Evolutionary conservation across 305 asterid species (phyloP).

Genomic region (Euphrasia arctica): DNA sequence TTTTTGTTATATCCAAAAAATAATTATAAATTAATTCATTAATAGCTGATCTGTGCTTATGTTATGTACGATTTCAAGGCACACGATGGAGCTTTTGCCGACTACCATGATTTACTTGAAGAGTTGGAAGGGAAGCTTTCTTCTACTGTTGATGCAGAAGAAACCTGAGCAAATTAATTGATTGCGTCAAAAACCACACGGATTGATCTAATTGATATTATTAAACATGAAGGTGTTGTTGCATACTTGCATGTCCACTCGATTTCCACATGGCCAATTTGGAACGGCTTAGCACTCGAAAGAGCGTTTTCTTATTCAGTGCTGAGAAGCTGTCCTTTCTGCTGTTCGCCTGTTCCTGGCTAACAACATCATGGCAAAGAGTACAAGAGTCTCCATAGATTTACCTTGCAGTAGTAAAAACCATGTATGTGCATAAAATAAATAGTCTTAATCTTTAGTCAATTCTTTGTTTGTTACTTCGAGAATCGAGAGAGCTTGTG

Average conservation of each 20-base stretch:
- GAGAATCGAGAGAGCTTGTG: constrained; percentile 19
- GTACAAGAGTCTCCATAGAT: constrained; percentile 22
- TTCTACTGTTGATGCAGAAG: constrained; percentile 40
- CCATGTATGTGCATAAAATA: constrained; percentile 35
- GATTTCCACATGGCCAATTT: constrained; percentile 21
- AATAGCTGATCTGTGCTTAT: constrained; percentile 20
- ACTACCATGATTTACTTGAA: constrained; percentile 83
- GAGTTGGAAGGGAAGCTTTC: constrained; percentile 78
- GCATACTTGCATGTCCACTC: not conserved
- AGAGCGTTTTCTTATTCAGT: constrained; percentile 14
- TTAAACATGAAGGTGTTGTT: constrained; percentile 10
- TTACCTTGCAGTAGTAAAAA: constrained; percentile 19
- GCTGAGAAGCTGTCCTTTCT: constrained; percentile 16
- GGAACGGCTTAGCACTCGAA: constrained; percentile 19
- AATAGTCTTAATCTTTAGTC: constrained; percentile 13
- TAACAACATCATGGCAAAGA: constrained; percentile 16
- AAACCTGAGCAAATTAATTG: constrained; percentile 35
- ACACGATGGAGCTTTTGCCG: constrained; percentile 59
- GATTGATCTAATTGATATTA: constrained; percentile 20
- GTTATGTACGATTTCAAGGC: constrained; percentile 40
- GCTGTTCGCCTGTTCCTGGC: constrained; percentile 3
- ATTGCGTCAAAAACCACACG: constrained; percentile 22
- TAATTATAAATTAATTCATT: not conserved
- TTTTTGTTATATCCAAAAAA: not conserved
- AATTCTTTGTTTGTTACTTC: not conserved